Base-by-base conservation (phyloP, 148 eudicot species). In the Arctostaphylos glauca region DNA sequence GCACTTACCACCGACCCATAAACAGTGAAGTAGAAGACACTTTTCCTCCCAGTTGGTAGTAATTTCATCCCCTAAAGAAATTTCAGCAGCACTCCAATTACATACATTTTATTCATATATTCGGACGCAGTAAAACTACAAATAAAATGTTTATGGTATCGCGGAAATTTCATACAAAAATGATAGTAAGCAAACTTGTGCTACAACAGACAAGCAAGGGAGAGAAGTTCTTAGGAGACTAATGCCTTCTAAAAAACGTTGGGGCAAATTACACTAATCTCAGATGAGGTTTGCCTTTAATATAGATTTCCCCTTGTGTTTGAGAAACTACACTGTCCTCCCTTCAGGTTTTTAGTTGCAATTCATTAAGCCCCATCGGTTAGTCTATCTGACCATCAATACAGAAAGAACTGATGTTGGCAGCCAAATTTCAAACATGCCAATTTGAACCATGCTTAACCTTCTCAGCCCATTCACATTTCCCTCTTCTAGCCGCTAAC, bases 11-110 rank as follows among this genome's bases (percentile, higher is more conserved):
- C 87, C 68, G 96, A 90, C 80, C 92, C 92, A 84, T 94, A 94
- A 43, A 96, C 80, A 48, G 92, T 86, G 56, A 93, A 90, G 87
- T 93, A 96, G 62, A 96, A 89, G 71, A 87, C 75, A 89, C 80
- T 94, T 88, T 96, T 96, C 86, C 95, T 88, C 84, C 97, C 98
- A 82, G 93, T 89, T 72, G 99, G 99, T 84, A 96, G 74, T 81
- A 96, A 77, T 80, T 96, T 96, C 99, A 96, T 96, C 54, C 97
- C 98, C 98, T 94, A 83, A 70, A 85, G 23, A 66, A 38, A 38
- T 53, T 41, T 19, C 71, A 82, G 77, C 75, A 84, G 62, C 75
- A 81, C 59, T 72, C 71, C 47, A 19, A 19, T 72, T 59, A 74
- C 81, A 80, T 46, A 44, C 16, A 1, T 38, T 18, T 10, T 38